These are phyloP conservation scores for Lichenothelia convexa DNA, from an alignment of 495 filamentous ascomycete species.

Conservation along the genomic window DNA sequence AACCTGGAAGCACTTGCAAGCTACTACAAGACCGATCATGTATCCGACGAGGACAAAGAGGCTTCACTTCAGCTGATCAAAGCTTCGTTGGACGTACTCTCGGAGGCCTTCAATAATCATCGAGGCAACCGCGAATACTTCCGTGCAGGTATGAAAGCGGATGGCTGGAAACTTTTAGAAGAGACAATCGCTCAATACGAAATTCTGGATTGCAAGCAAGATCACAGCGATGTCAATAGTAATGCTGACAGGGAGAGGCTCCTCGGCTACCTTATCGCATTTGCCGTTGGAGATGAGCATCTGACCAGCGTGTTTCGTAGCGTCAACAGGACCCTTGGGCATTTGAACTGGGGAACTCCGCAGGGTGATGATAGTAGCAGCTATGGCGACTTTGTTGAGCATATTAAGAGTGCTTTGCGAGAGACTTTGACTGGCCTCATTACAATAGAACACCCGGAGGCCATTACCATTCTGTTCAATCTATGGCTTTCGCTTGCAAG, in stretches of 20 bases:
- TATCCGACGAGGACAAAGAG: constrained; percentile 39
- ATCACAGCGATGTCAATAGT: constrained; percentile 21
- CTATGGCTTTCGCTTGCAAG: constrained; percentile 39
- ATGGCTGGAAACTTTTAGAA: constrained; percentile 53
- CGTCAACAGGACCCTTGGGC: neutral
- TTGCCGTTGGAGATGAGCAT: constrained; percentile 52
- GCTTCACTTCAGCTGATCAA: constrained; percentile 52
- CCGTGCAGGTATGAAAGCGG: constrained; percentile 47
- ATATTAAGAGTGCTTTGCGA: no score
- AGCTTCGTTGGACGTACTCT: constrained; percentile 48
- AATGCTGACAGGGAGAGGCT: constrained; percentile 49
- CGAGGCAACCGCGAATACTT: constrained; percentile 80
- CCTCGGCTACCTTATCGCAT: constrained; percentile 70
- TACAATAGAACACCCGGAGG: no score
- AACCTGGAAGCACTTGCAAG: constrained; percentile 49
- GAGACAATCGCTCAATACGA: constrained; percentile 17
- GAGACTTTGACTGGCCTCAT: no score
- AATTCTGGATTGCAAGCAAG: neutral
- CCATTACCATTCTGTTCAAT: constrained; percentile 41
- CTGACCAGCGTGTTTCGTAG: constrained; percentile 13
- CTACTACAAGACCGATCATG: constrained; percentile 46
- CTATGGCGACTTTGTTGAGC: no score
- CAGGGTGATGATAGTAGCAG: no score
- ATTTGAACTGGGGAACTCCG: no score
- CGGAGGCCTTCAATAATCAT: constrained; percentile 61